These are phyloP conservation scores for Omphalea diandra DNA, from an alignment of 441 rosid species.

Conservation along the genomic window DNA sequence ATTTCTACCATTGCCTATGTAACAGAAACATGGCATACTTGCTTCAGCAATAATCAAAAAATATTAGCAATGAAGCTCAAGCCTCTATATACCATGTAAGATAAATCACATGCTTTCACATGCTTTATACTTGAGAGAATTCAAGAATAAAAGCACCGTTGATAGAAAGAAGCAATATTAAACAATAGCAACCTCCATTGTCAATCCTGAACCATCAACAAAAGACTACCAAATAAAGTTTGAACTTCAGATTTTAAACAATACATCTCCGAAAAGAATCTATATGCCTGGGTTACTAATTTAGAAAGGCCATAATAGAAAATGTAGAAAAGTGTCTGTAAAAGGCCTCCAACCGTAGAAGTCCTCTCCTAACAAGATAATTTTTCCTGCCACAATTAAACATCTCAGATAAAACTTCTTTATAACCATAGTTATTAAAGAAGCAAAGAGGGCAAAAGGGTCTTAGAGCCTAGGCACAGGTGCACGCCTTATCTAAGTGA, in stretches of 20 bases:
- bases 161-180: background rate
- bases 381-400: background rate
- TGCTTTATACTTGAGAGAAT: background rate
- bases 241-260: background rate
- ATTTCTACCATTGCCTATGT: background rate
- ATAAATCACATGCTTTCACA: background rate
- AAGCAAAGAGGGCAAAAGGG: no score
- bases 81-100: background rate
- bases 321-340: background rate
- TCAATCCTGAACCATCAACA: background rate
- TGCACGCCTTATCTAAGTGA: no score
- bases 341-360: background rate
- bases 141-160: background rate
- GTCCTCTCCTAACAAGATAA: background rate
- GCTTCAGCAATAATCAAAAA: conserved; percentile 2
- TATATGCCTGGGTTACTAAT: background rate
- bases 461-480: no score
- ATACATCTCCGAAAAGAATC: background rate
- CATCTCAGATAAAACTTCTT: background rate
- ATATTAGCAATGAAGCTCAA: background rate
- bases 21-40: conserved; percentile 3
- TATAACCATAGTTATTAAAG: no score
- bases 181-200: background rate
- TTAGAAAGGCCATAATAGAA: background rate
- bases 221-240: background rate